Percentiles rank a stretch among this genome's conserved stretches.
Evolutionary conservation across 208 protist species (phyloP).

Genomic region (Tritrichomonas musculus): DNA sequence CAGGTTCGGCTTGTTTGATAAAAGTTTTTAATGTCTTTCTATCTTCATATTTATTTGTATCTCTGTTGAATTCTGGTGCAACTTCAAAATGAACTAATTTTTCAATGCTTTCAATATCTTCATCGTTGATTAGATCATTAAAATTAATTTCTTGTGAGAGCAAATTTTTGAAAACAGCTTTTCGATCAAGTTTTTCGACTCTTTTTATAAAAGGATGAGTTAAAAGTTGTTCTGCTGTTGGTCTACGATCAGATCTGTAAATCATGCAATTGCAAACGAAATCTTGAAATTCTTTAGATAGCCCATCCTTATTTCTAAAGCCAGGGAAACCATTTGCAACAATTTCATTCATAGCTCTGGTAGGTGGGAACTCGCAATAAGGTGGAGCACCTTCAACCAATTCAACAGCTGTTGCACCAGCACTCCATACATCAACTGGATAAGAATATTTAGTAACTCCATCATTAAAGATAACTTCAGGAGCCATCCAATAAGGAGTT

Average conservation of each 20-base stretch:
- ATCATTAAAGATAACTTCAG: conserved; percentile 45
- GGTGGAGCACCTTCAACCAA: conserved; percentile 40
- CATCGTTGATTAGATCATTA: too few species aligned
- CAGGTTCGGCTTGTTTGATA: too few species aligned
- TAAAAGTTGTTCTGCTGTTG: not conserved
- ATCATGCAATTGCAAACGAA: not conserved
- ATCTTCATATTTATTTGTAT: too few species aligned
- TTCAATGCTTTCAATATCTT: too few species aligned
- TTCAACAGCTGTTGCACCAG: conserved; percentile 45
- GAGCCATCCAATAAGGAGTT: conserved; percentile 49
- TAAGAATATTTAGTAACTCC: not conserved
- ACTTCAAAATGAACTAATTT: too few species aligned
- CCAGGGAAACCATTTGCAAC: not conserved
- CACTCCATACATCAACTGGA: conserved; percentile 44
- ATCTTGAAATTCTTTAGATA: not conserved
- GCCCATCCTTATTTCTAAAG: not conserved
- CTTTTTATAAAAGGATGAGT: not conserved
- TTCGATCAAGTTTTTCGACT: not conserved
- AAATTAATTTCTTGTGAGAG: too few species aligned
- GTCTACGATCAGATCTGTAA: not conserved
- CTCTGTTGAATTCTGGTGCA: too few species aligned
- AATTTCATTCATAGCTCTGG: not conserved
- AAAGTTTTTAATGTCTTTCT: too few species aligned
- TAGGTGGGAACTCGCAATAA: conserved; percentile 36
- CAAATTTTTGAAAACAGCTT: not conserved